Evolutionary conservation across 805 yeast genomes (phyloP), one percentile per base, ranked within the genome.

Genomic region (Spathaspora passalidarum): DNA sequence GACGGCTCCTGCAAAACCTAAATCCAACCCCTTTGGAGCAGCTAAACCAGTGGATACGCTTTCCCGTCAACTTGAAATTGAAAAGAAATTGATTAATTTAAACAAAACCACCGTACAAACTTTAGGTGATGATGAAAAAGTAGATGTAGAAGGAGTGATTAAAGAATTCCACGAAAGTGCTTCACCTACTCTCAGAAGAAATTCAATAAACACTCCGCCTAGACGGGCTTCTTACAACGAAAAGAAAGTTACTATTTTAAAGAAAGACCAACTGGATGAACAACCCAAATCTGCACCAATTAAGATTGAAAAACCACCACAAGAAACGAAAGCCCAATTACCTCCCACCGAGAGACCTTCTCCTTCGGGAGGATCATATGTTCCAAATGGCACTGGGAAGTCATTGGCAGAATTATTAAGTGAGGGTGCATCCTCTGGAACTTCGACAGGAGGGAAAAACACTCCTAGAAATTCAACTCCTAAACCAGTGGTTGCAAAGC

Each of bases 1-100:
- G n/a, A n/a, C n/a, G 25, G 29, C 42, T 11, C 35, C 48, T 16
- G 13, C 56, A 8, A 10, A 32, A 10, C 32, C 47, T 16, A 82
- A 78, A 54, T 51, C 77, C 0, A 86, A 81, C 59, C 94, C 96
- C 4, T 88, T 89, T 68, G 96, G 96, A 0, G 69, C 78, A 4
- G 96, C 96, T 1, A 86, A 81, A 64, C 96, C 96, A 1, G 92
- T 88, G 5, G 96, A 88, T 61, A 80, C 86, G 2, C 69, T 82
- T 18, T 72, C 86, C 20, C 82, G 79, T 52, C 81, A 79, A 53
- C 66, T 73, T 39, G 92, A 86, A 55, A 66, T 85, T 18, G 91
- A 85, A 11, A 59, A 60, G 42, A 58, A 64, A 49, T 48, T 66
- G 38, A 55, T 62, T 3, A 55, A 57, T 23, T 55, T 65, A 8